Percentiles rank a stretch among this genome's conserved stretches.
These are phyloP conservation scores for Colletotrichum tropicicola DNA, from an alignment of 2,329 filamentous ascomycete species.

Conservation along the genomic window DNA sequence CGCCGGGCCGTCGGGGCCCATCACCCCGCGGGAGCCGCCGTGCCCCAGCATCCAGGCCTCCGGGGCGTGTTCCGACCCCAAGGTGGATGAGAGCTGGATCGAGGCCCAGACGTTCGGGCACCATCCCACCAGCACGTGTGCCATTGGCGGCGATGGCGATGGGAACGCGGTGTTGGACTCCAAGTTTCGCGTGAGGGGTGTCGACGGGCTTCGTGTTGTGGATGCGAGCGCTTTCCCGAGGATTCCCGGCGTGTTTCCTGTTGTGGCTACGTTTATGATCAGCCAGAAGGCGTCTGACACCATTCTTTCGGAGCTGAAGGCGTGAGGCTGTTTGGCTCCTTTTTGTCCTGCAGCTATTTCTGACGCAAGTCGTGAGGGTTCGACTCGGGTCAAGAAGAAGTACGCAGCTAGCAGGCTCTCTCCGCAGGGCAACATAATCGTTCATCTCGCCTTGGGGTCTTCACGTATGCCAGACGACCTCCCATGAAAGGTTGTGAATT, in stretches of 20 bases:
- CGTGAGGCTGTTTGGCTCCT: background rate
- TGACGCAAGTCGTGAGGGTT: too few relatives aligned
- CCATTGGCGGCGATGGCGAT: conserved; percentile 64
- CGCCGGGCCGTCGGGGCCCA: conserved; percentile 30
- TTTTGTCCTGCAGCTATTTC: background rate
- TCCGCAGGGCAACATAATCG: too few relatives aligned
- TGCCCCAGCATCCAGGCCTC: conserved; percentile 30
- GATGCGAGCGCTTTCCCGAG: conserved; percentile 66
- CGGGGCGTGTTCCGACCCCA: conserved; percentile 43
- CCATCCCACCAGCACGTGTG: conserved; percentile 63
- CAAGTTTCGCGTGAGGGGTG: conserved; percentile 65
- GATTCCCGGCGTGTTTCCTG: conserved; percentile 57
- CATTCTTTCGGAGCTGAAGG: conserved; percentile 45
- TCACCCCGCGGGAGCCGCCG: conserved; percentile 33
- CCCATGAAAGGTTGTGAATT: too few relatives aligned
- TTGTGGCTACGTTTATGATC: conserved; percentile 64
- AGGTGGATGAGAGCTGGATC: conserved; percentile 49
- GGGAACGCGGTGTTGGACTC: conserved; percentile 64
- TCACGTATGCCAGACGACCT: too few relatives aligned
- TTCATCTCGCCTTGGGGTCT: too few relatives aligned
- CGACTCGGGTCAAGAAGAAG: too few relatives aligned
- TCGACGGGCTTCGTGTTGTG: conserved; percentile 66
- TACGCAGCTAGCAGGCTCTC: too few relatives aligned
- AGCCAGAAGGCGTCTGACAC: conserved; percentile 70
- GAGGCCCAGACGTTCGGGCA: conserved; percentile 61